A percentile compares a stretch with the other conserved stretches of the same genome.
phyloP scores from a whole-genome alignment of 305 asterid genomes.

The Solanum aculeatissimum region DNA sequence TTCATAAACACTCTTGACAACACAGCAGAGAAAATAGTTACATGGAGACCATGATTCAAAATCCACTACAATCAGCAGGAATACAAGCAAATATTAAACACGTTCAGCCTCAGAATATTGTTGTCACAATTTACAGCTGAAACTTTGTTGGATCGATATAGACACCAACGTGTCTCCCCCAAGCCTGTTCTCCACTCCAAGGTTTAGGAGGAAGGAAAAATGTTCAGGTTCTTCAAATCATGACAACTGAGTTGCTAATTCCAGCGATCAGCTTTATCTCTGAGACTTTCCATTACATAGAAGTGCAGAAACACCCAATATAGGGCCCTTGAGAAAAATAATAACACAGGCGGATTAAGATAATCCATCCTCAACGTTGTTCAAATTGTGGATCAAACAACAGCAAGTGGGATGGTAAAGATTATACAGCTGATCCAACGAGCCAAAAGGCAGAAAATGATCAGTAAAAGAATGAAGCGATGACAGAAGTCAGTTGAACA shows the following conservation, averaged over 20 bases:
- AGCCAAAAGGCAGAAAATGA: slow-evolving; percentile 1
- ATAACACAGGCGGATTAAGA: background rate
- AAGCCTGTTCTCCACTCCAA: background rate
- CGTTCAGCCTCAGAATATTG: background rate
- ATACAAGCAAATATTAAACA: background rate
- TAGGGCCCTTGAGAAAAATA: slow-evolving; percentile 2
- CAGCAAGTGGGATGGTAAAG: background rate
- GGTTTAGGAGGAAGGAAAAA: background rate
- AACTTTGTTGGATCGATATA: background rate
- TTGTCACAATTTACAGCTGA: background rate
- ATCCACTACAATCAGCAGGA: background rate
- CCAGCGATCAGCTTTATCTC: background rate
- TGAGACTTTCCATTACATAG: background rate
- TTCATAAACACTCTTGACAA: background rate
- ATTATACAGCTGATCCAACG: slow-evolving; percentile 1
- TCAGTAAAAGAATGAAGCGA: slow-evolving; percentile 19
- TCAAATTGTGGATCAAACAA: background rate
- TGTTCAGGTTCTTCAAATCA: background rate
- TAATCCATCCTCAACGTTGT: slow-evolving; percentile 3
- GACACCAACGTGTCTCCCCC: background rate
- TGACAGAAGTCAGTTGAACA: background rate
- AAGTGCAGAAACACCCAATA: slow-evolving; percentile 8
- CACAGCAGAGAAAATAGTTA: background rate
- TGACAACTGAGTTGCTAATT: background rate
- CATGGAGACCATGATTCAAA: background rate